phyloP scores from a whole-genome alignment of 2,329 filamentous ascomycete species.

The Aspergillus flavus region DNA sequence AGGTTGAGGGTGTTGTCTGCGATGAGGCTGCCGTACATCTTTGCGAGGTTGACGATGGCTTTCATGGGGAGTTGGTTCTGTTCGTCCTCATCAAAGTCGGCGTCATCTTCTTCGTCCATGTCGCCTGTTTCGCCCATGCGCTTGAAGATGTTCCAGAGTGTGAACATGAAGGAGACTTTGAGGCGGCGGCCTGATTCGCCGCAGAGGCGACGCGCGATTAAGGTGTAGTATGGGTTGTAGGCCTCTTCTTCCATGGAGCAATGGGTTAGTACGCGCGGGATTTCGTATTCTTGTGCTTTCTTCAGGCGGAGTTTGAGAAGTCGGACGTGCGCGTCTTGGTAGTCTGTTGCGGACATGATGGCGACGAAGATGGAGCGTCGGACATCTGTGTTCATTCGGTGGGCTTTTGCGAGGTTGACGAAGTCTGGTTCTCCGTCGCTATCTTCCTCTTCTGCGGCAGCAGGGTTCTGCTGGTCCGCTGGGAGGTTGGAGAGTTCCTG shows the following conservation, averaged over 20 bases:
- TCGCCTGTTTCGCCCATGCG: constrained; percentile 73
- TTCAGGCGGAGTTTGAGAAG: constrained; percentile 82
- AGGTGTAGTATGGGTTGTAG: constrained; percentile 92
- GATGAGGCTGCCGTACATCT: constrained; percentile 66
- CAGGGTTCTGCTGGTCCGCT: constrained; percentile 4
- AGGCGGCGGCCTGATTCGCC: constrained; percentile 66
- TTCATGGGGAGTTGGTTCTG: constrained; percentile 55
- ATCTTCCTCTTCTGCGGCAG: constrained; percentile 25
- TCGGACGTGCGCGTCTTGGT: constrained; percentile 78
- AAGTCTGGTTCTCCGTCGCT: constrained; percentile 62
- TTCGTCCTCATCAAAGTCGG: constrained; percentile 59
- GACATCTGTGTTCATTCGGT: constrained; percentile 84
- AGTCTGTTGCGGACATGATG: constrained; percentile 82
- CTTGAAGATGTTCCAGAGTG: constrained; percentile 83
- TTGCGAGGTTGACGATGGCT: constrained; percentile 68
- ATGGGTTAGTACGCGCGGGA: constrained; percentile 83
- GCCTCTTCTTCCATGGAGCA: constrained; percentile 79
- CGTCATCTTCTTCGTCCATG: constrained; percentile 65
- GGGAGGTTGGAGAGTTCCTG: constrained; percentile 32
- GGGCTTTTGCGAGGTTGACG: constrained; percentile 71
- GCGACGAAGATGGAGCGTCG: constrained; percentile 91
- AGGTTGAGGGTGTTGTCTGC: constrained; percentile 62
- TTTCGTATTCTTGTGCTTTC: constrained; percentile 80
- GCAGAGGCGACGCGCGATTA: constrained; percentile 80
- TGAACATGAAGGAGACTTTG: constrained; percentile 83